phyloP scores from a whole-genome alignment of 1,139 yeast species.

The Magnusiomyces clavatus region DNA sequence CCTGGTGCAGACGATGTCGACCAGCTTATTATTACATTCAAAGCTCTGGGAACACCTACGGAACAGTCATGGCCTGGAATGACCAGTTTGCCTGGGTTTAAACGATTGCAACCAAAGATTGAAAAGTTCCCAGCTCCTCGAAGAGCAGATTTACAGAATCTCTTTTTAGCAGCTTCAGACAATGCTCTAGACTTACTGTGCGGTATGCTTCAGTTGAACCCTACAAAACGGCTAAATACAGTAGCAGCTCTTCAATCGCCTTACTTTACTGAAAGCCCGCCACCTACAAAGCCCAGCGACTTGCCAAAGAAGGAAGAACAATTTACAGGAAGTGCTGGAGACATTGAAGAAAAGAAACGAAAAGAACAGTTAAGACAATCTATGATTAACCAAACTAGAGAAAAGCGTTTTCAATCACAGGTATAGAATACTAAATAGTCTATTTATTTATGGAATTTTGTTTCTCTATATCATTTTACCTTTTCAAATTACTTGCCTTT shows the following conservation, averaged over 20 bases:
- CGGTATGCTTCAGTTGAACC: slow-evolving; percentile 71
- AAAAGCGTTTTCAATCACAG: slow-evolving; percentile 5
- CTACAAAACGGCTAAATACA: slow-evolving; percentile 62
- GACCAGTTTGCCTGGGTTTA: slow-evolving; percentile 63
- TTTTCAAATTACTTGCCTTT: slow-evolving; percentile 6
- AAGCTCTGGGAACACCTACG: slow-evolving; percentile 94
- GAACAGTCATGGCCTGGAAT: slow-evolving; percentile 92
- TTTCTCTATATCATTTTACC: not conserved
- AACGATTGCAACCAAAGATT: not conserved
- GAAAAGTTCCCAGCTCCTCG: slow-evolving; percentile 59
- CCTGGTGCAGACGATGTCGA: slow-evolving; percentile 90
- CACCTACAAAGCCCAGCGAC: slow-evolving; percentile 63
- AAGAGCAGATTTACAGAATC: slow-evolving; percentile 65
- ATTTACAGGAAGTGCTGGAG: slow-evolving; percentile 16
- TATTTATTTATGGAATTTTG: not conserved
- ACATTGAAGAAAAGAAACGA: slow-evolving; percentile 19
- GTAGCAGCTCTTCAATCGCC: slow-evolving; percentile 57
- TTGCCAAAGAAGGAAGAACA: slow-evolving; percentile 45
- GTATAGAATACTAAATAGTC: not conserved
- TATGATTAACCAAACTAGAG: slow-evolving; percentile 21
- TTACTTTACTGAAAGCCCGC: slow-evolving; percentile 68
- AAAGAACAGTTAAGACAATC: slow-evolving; percentile 20
- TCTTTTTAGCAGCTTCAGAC: slow-evolving; percentile 91
- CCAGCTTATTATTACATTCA: slow-evolving; percentile 83
- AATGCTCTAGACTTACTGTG: slow-evolving; percentile 70